Base-by-base conservation (phyloP, 2,329 filamentous ascomycete species). In the Diaporthe sp. region DNA sequence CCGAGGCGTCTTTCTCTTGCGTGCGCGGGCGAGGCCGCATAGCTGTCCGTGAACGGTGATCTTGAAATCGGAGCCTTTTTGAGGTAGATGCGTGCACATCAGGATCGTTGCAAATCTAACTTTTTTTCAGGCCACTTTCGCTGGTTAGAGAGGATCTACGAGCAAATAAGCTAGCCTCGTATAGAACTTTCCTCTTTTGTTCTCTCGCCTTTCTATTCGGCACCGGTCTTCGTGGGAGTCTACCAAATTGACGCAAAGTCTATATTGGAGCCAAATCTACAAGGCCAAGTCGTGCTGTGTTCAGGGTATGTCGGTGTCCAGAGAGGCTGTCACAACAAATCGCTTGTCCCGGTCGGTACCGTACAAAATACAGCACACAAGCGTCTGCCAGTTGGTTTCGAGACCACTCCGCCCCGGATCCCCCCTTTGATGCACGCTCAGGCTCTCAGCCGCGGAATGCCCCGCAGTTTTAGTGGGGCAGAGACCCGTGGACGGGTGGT, bases 381-480 rank as follows among this genome's bases (percentile, higher is more conserved):
- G 57, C 28, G 38, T 61, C 30, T 30, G 38, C 25, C 28, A 38
- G n/a, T 50, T 67, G 30, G 64, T 40, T 67, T 67, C 64, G 64
- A 67, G 45, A 38, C 30, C 70, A 64, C 25, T 47, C 52, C 25
- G 57, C 61, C 42, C 74, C 71, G 54, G 69, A 54, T 57, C 45
- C 70, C 55, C 70, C 66, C 57, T 57, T 35, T 74, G 74, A 74
- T 68, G 74, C 71, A 75, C 71, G 60, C 55, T 64, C 58, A 52
- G 69, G 33, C 69, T 35, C n/a, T 64, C 70, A 72, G 70, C 57
- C 67, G 54, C 71, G 74, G 74, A 61, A 66, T 33, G 74, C 71
- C 71, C 74, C 74, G 74, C 71, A 75, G 30, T 75, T 66, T 42
- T 52, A 40, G 70, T 54, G 71, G 70, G 74, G 73, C 58, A 52